Base-by-base conservation (phyloP, 208 protist genomes). In the Crithidia thermophila region DNA sequence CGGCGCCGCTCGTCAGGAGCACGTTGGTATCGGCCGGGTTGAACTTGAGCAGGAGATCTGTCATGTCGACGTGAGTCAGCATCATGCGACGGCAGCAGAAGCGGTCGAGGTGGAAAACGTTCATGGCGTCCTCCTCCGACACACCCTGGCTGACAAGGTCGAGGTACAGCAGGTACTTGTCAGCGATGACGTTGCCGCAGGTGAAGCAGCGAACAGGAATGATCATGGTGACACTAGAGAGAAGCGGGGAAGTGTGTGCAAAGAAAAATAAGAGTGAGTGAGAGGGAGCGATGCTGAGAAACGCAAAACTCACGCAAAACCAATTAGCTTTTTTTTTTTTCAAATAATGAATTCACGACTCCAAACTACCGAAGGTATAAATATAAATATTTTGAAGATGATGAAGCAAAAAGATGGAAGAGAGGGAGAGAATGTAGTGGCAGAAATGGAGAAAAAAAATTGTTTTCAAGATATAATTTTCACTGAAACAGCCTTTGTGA, bases 1-100 rank as follows among this genome's bases (percentile, higher is more conserved):
- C 59, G 0, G 43, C 63, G 25, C 58, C 31, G 25, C 57, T 43
- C 21, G 37, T 36, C 2, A 52, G 47, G 14, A 83, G 62, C 20
- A 91, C 87, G 46, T 82, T 85, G 6, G 85, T 86, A 76, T 97
- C 88, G 0, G 92, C 89, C 3, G 92, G 92, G 73, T 97, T 97
- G 59, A 88, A 97, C 73, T 94, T 94, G 27, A 95, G 76, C 23
- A 99, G 87, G 67, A 99, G 96, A 59, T 99, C 98, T 45, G 99
- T 99, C 43, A 99, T 90, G 77, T 99, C 99, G 21, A 99, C 99
- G 79, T 99, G 99, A 0, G 99, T 99, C 18, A 99, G 82, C 53
- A 99, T 87, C 99, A 99, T 99, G 53, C 99, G 86, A 59, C 99
- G 81, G 79, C 99, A 99, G 85, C 99, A 99, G 81, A 99, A 99